phyloP scores from a whole-genome alignment of 768 basidiomycete species.

The Butyriboletus loyo region DNA sequence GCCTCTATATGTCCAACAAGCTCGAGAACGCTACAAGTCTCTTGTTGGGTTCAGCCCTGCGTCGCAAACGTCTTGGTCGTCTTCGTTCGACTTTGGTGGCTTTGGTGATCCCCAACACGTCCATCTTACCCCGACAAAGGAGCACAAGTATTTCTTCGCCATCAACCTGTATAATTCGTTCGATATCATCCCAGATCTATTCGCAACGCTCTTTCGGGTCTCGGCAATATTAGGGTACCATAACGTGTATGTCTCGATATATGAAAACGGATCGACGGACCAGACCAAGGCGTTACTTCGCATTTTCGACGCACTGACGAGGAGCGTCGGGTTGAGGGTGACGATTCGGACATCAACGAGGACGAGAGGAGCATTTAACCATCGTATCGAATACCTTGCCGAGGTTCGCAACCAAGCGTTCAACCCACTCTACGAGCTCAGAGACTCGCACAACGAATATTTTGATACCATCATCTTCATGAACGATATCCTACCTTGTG shows the following conservation, averaged over 20 bases:
- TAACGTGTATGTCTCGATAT: constrained; percentile 97
- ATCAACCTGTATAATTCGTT: constrained; percentile 99
- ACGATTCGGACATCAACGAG: constrained; percentile 92
- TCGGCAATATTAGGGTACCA: constrained; percentile 92
- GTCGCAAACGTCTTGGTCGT: constrained; percentile 57
- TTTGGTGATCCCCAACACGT: constrained; percentile 42
- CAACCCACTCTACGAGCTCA: constrained; percentile 89
- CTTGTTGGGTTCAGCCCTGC: constrained; percentile 77
- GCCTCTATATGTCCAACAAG: constrained; percentile 81
- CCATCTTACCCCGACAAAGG: constrained; percentile 41
- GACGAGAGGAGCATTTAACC: constrained; percentile 94
- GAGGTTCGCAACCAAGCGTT: constrained; percentile 99
- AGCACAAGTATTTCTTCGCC: constrained; percentile 99
- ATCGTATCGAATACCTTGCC: constrained; percentile 99
- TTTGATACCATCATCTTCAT: constrained; percentile 98
- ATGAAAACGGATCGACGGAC: constrained; percentile 98
- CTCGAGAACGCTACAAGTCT: constrained; percentile 76
- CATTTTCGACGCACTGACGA: constrained; percentile 91
- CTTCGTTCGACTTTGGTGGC: constrained; percentile 44
- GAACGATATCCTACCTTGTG: constrained; percentile 98
- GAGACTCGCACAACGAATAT: constrained; percentile 88
- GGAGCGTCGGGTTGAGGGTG: constrained; percentile 87
- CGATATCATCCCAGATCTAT: constrained; percentile 96
- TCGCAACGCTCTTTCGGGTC: constrained; percentile 93
- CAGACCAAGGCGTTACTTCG: constrained; percentile 96